A percentile compares a stretch with the other conserved stretches of the same genome.
Evolutionary conservation across 805 yeast species (phyloP).

Genomic region (Wickerhamomyces canadensis): DNA sequence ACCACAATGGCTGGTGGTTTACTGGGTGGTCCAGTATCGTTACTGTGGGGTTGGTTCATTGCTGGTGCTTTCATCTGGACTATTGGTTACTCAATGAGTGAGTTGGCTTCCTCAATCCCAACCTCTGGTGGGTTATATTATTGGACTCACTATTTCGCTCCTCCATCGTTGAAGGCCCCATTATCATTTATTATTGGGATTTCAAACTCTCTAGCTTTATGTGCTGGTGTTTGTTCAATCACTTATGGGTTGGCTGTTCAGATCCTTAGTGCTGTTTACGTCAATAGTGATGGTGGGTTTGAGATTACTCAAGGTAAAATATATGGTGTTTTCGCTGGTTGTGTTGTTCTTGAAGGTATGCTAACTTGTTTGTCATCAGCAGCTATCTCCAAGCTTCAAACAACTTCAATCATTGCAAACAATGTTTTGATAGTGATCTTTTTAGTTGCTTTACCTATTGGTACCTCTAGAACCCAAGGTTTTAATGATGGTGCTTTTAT

Average conservation of each 20-base stretch:
- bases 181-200: slow-evolving; percentile 56
- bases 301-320: slow-evolving; percentile 43
- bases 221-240: slow-evolving; percentile 58
- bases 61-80: slow-evolving; percentile 47
- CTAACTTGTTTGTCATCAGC: slow-evolving; percentile 50
- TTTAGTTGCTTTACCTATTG: slow-evolving; percentile 55
- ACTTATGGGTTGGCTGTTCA: slow-evolving; percentile 58
- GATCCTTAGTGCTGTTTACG: slow-evolving; percentile 46
- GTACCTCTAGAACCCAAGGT: slow-evolving; percentile 29
- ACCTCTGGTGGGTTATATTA: slow-evolving; percentile 68
- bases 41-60: slow-evolving; percentile 66
- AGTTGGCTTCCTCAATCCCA: slow-evolving; percentile 57
- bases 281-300: slow-evolving; percentile 39
- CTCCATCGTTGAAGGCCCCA: slow-evolving; percentile 39
- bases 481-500: slow-evolving; percentile 45
- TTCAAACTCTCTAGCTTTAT: slow-evolving; percentile 56
- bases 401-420: slow-evolving; percentile 48
- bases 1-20: slow-evolving; percentile 46
- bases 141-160: slow-evolving; percentile 60
- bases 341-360: slow-evolving; percentile 41
- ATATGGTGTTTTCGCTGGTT: slow-evolving; percentile 59
- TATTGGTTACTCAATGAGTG: slow-evolving; percentile 55
- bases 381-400: slow-evolving; percentile 48
- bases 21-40: slow-evolving; percentile 48
- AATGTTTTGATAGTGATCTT: slow-evolving; percentile 43